Conservation (phyloP, 371 early-diverging fungal species). For the Mortierella sp. region DNA sequence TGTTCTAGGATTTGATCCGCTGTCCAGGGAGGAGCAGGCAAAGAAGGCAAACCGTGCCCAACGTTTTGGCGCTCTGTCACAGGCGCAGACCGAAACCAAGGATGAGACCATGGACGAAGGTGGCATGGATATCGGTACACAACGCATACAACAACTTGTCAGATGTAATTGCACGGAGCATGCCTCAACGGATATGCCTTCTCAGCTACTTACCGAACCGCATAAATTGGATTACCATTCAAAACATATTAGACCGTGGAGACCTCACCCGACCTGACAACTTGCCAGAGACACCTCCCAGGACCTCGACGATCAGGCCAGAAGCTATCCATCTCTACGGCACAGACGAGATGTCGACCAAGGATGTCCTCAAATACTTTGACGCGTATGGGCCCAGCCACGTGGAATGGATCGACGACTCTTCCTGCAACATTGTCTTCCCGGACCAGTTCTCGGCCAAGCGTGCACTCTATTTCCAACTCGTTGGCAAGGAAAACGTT, state of each 20-base stretch:
- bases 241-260: slow-evolving; percentile 9
- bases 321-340: slow-evolving; percentile 64
- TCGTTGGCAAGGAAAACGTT: slow-evolving; percentile 37
- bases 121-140: slow-evolving; percentile 53
- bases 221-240: too few species aligned
- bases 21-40: slow-evolving; percentile 47
- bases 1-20: slow-evolving; percentile 40
- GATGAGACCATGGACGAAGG: slow-evolving; percentile 28
- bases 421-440: slow-evolving; percentile 62
- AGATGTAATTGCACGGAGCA: too few species aligned
- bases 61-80: slow-evolving; percentile 31
- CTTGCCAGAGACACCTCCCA: slow-evolving; percentile 47
- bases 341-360: slow-evolving; percentile 69
- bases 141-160: not conserved
- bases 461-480: slow-evolving; percentile 55
- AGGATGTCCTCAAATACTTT: slow-evolving; percentile 65
- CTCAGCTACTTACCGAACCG: not conserved
- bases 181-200: too few species aligned
- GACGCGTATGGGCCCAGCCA: slow-evolving; percentile 58
- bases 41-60: slow-evolving; percentile 48
- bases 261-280: slow-evolving; percentile 33
- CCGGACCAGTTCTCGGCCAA: slow-evolving; percentile 52
- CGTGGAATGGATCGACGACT: slow-evolving; percentile 73
- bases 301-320: slow-evolving; percentile 37
- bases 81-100: slow-evolving; percentile 8